Evolutionary conservation across 2,329 filamentous ascomycete genomes (phyloP), one percentile per base, ranked within the genome.

Genomic region (Onygenales sp.): DNA sequence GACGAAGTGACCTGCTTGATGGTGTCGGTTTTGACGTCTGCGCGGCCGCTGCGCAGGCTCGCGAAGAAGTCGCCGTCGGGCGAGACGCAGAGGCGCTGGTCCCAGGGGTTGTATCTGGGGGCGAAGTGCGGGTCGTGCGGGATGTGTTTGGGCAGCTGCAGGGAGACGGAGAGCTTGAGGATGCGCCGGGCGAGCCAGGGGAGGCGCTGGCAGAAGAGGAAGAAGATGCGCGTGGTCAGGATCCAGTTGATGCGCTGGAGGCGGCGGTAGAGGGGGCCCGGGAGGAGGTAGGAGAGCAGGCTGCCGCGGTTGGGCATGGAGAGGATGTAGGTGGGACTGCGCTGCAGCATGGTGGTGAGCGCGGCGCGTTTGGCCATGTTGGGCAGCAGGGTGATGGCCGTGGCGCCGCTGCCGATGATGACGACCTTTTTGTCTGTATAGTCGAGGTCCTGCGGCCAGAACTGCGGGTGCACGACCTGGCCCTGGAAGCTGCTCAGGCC

Each of bases 261-360:
- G 4, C 68, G 6, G 6, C 56, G 61, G 45, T 56, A 57, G 11
- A 60, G 61, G 6, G 63, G 62, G 1, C 74, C 61, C 2, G 63
- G 64, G 8, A 70, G 72, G 3, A 79, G 56, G 1, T 71, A 59
- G 6, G 59, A 64, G 37, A 73, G 66, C 2, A 72, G 46, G 2
- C 56, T 53, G 43, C 73, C 73, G 6, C 63, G 62, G 27, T 76
- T 73, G 0, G 77, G 70, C 1, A 82, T 60, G n/a, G 78, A 72
- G 44, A 86, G 59, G 52, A 91, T 77, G 62, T 88, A 91, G 0
- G 78, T 79, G 0, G 89, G 89, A 45, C 83, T 88, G 53, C 89
- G 82, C 70, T 94, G 88, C 2, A 94, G 77, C 81, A 92, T 88
- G 1, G 87, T 92, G 32, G 90, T 82, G 11, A 80, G 77, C 4